phyloP scores from a whole-genome alignment of 2,329 filamentous ascomycete genomes.

The Onygena corvina region DNA sequence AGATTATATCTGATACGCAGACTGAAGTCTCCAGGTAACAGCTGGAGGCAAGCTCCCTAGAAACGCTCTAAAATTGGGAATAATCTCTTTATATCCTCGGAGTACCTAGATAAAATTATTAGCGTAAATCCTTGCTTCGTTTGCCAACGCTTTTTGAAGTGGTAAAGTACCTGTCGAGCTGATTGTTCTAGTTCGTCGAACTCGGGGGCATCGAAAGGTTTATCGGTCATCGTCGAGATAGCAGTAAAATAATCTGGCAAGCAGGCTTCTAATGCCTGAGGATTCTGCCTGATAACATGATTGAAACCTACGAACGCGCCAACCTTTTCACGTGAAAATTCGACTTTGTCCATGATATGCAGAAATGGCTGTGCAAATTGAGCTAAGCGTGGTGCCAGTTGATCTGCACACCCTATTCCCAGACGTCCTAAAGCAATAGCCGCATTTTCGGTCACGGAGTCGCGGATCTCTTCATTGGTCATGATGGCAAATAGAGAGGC shows the following conservation, averaged over 20 bases:
- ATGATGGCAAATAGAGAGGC: slow-evolving; percentile 70
- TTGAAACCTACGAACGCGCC: slow-evolving; percentile 88
- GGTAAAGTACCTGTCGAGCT: slow-evolving; percentile 56
- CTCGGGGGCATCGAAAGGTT: slow-evolving; percentile 53
- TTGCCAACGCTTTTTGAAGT: not conserved
- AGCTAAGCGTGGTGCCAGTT: slow-evolving; percentile 64
- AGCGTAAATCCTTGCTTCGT: slow-evolving; percentile 6
- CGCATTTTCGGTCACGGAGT: slow-evolving; percentile 82
- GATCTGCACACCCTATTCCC: slow-evolving; percentile 63
- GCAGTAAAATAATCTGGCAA: slow-evolving; percentile 70
- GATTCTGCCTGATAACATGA: slow-evolving; percentile 70
- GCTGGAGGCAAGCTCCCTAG: slow-evolving; percentile 31
- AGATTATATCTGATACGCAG: slow-evolving; percentile 32
- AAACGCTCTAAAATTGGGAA: slow-evolving; percentile 38
- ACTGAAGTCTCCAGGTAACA: slow-evolving; percentile 32
- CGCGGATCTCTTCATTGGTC: slow-evolving; percentile 70
- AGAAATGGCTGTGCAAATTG: slow-evolving; percentile 76
- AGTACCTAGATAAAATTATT: slow-evolving; percentile 25
- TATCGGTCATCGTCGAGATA: slow-evolving; percentile 58
- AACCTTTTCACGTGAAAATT: slow-evolving; percentile 84
- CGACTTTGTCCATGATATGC: slow-evolving; percentile 66
- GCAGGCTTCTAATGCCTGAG: slow-evolving; percentile 79
- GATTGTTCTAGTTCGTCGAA: slow-evolving; percentile 51
- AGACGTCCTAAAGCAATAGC: slow-evolving; percentile 84
- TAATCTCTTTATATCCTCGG: slow-evolving; percentile 38